Conservation (phyloP, 257 asterid genomes). For the Solanum rostratum region DNA sequence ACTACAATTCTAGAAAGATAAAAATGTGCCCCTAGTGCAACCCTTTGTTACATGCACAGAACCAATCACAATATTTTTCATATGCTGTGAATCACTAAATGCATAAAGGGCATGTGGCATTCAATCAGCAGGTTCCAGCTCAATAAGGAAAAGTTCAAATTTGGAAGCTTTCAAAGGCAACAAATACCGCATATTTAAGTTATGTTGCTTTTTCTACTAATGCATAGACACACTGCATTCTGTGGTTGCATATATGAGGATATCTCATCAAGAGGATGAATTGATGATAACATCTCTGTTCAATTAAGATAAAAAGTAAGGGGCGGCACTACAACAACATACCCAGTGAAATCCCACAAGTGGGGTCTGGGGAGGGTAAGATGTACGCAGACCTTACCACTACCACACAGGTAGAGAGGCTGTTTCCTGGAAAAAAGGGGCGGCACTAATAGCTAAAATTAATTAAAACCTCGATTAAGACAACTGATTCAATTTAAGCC, state of each 20-base stretch:
- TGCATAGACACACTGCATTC: not conserved
- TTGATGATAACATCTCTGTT: not conserved
- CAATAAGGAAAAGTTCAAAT: constrained; percentile 7
- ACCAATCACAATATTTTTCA: not conserved
- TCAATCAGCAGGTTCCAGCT: not conserved
- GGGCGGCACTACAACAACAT: constrained; percentile 39
- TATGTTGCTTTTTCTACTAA: not conserved
- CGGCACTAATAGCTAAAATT: constrained; percentile 28
- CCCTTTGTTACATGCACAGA: not conserved
- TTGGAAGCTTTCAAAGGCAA: constrained; percentile 4
- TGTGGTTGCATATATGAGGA: not conserved
- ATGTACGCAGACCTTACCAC: too few species aligned
- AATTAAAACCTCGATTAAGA: constrained; percentile 10
- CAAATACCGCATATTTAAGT: constrained; percentile 9
- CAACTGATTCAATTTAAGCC: constrained; percentile 8
- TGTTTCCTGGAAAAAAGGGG: too few species aligned
- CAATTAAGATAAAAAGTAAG: constrained; percentile 20
- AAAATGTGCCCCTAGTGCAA: not conserved
- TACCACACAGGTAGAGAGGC: too few species aligned
- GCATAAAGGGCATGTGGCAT: not conserved
- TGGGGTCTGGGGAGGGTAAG: too few species aligned
- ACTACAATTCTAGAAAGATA: not conserved
- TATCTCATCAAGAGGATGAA: not conserved
- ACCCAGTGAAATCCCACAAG: too few species aligned
- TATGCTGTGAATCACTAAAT: not conserved